Evolutionary conservation across 805 yeast genomes (phyloP).

Genomic region (Candida succiphila): DNA sequence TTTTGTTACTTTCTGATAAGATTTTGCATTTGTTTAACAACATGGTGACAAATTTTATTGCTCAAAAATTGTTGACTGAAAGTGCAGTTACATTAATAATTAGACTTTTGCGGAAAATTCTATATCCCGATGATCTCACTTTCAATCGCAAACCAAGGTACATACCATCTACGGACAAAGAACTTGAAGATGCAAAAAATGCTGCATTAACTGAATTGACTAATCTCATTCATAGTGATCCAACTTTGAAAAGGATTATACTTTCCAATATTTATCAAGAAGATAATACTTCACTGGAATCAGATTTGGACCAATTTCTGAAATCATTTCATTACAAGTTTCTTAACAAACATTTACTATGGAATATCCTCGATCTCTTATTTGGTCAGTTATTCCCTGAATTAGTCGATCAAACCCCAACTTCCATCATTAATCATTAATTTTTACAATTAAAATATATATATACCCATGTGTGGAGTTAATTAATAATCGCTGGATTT

Average conservation of each 20-base stretch:
- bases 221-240: conserved; percentile 2
- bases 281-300: conserved; percentile 3
- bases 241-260: no score
- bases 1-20: conserved; percentile 8
- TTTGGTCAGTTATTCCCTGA: conserved; percentile 31
- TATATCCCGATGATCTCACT: conserved; percentile 19
- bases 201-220: conserved; percentile 6
- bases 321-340: conserved; percentile 24
- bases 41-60: conserved; percentile 14
- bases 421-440: conserved; percentile 4
- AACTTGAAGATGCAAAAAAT: conserved; percentile 10
- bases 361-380: conserved; percentile 31
- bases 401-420: conserved; percentile 5
- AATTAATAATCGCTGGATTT: no score
- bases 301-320: conserved; percentile 18
- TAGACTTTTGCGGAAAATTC: conserved; percentile 12
- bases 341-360: conserved; percentile 33
- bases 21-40: conserved; percentile 16
- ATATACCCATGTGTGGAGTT: no score
- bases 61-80: conserved; percentile 13
- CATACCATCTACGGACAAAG: conserved; percentile 18
- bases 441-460: no score
- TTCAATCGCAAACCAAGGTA: conserved; percentile 20
- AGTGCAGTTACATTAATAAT: conserved; percentile 5
- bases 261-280: conserved; percentile 3